Evolutionary conservation across 75 land plant genomes (phyloP), one percentile per base, ranked within the genome.

Genomic region (Picea sitchensis): DNA sequence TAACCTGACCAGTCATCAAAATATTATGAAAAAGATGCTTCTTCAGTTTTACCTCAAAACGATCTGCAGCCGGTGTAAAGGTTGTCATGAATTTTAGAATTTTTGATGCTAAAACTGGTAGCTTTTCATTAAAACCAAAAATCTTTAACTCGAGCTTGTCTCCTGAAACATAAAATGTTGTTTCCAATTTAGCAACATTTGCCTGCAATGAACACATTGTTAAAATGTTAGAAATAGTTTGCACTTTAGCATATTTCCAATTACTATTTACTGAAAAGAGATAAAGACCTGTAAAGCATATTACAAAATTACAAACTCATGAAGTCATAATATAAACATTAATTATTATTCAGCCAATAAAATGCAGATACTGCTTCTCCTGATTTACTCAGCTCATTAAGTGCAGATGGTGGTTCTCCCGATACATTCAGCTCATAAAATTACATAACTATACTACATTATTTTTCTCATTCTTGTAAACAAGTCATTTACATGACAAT

Each of bases 81-180:
- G 85, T 73, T 38, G 74, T 86, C 11, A 90, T 78, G 12, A 83
- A 57, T 74, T 80, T 79, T 75, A 92, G 86, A 69, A 93, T 69
- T 76, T 88, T 89, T 3, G 80, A 72, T 11, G 94, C 78, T 8
- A 97, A 88, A 57, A 81, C 58, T 12, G 91, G 82, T 21, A 97
- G 89, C 84, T 97, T 97, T 65, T 95, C 93, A 84, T 93, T 97
- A 76, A 92, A 97, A 72, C 99, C 98, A 89, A 78, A 90, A 5
- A 95, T 75, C 87, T 90, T 95, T 12, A 95, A 75, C 76, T 95
- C 98, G 76, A 97, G 82, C 75, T 91, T 95, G 77, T 97, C 98
- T 18, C 87, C 83, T 30, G 73, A 56, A 30, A 93, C 31, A 58
- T 91, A 81, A 68, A 97, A 68, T 31, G 94, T 83, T 44, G 91